Evolutionary conservation across 176 grass and related monocot genomes (phyloP), one percentile per base, ranked within the genome.

Genomic region (Aegilops tauschii): DNA sequence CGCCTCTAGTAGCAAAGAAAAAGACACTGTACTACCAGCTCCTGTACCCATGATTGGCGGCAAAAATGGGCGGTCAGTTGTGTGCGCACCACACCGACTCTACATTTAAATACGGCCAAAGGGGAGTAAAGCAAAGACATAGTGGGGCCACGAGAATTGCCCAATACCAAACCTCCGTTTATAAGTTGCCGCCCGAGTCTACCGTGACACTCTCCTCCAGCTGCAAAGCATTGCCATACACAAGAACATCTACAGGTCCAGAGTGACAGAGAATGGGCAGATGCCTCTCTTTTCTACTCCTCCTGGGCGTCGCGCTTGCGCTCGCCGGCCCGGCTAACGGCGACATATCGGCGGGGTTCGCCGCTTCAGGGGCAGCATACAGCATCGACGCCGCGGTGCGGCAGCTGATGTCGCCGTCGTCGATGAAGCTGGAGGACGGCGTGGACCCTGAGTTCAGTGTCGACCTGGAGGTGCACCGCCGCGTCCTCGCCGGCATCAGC

Each of bases 401-500:
- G 69, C 86, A 76, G 70, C n/a, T 77, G 79, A 67, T 23, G 40
- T 31, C 29, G 11, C 20, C 11, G 31, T 14, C 72, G 66, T 69
- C 20, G 34, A 50, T 45, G 61, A 30, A 6, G 80, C 36, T 83
- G 29, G 87, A 88, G 81, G 81, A 73, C 17, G 16, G 36, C 82
- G 36, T 75, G 10, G 82, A 23, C 36, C 82, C 49, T 37, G 84
- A 69, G 84, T 18, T 79, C 5, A 32, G 31, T 3, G 6, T 79
- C 16, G 75, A 70, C 1, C 14, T 28, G 20, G 78, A 82, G 70
- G 40, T 83, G 65, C 88, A 77, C 73, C 88, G 88, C 61, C 83
- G 84, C 52, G 25, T 86, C n/a, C 88, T 90, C 29, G 5, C 45
- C 80, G 45, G 65, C 39, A 4, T 25, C 45, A 9, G 7, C 4